Base-by-base conservation (phyloP, 805 yeast genomes). In the Wickerhamomyces bovis region DNA sequence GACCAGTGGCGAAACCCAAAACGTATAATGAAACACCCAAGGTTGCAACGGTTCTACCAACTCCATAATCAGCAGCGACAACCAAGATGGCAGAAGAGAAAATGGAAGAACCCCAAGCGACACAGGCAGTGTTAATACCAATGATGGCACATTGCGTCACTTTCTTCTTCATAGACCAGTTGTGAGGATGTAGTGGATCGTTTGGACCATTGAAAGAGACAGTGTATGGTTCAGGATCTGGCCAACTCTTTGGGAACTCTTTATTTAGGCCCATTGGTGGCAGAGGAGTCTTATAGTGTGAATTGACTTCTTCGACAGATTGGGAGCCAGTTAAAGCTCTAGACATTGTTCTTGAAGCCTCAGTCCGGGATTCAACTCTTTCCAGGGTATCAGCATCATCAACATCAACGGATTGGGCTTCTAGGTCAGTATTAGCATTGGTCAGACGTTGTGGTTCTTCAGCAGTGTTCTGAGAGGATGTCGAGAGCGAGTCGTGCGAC, bases 1-100 rank as follows among this genome's bases (percentile, higher is more conserved):
- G 98, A 18, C 97, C 97, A 1, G 88, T 76, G 1, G 97, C 97
- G 66, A 89, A 92, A 11, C 97, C 98, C 38, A 89, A 65, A n/a
- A 90, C 97, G 57, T 79, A 90, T 22, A 89, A 71, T 0, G 97
- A 81, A 10, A 89, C 75, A 47, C 88, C 85, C 41, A 92, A 72
- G 20, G 86, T 76, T 13, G 85, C 83, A n/a, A 81, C 90, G 11
- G 80, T 85, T 7, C 58, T 51, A 38, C 85, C 83, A 42, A 90
- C 80, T 48, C 77, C 77, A 64, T 65, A 90, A 36, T 73, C 65
- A 42, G 53, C 67, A 52, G 75, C 63, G 28, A 89, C 57, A 19
- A 64, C 74, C 0, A 64, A 57, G 11, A 78, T 70, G 4, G 83
- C 85, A 25, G 83, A 72, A 1, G 96, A 78, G 58, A 82, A 87